Base-by-base conservation (phyloP, 345 rosid species). In the Salix caprea region DNA sequence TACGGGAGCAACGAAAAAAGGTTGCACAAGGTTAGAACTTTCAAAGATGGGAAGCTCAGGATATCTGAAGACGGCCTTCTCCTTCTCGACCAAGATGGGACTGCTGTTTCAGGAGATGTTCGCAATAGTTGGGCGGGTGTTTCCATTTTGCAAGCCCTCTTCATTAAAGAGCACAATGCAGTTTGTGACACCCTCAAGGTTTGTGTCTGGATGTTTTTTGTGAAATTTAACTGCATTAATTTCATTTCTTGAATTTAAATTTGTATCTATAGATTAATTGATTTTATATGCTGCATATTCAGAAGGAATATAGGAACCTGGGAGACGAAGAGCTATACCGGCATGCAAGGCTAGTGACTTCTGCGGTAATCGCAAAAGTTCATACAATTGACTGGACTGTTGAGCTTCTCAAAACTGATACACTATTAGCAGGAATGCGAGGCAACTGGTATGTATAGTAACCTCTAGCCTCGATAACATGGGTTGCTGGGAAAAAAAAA, bases 361-460 rank as follows among this genome's bases (percentile, higher is more conserved):
- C 90, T 13, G 90, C 91, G 9, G 91, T 90, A 23, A 85, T 88
- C 66, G 91, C 94, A 13, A 90, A 90, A 81, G 77, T 90, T 67
- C 94, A 88, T 77, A 90, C 94, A 4, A 88, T 88, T 58, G 91
- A 90, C 64, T 90, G 94, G 94, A 90, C 91, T 18, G 87, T 87
- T 4, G 85, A 90, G 76, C 94, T 90, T 71, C 85, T 90, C 30
- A 90, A 90, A 77, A 90, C 88, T 19, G 87, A 87, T 75, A 85
- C 83, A 21, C 67, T 90, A 62, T 82, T 52, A 19, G 91, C 88
- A 42, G 94, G 83, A 34, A 90, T 90, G 94, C 84, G 88, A 19
- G 74, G 80, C 32, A 90, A 90, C 30, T 90, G 94, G 91, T 86
- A 74, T 21, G 16, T 37, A 11, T 26, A 26, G 26, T 26, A 14